A percentile compares a stretch with the other conserved stretches of the same genome.
Conservation (phyloP, 768 basidiomycete species). For the Leccinum incarnatum region DNA sequence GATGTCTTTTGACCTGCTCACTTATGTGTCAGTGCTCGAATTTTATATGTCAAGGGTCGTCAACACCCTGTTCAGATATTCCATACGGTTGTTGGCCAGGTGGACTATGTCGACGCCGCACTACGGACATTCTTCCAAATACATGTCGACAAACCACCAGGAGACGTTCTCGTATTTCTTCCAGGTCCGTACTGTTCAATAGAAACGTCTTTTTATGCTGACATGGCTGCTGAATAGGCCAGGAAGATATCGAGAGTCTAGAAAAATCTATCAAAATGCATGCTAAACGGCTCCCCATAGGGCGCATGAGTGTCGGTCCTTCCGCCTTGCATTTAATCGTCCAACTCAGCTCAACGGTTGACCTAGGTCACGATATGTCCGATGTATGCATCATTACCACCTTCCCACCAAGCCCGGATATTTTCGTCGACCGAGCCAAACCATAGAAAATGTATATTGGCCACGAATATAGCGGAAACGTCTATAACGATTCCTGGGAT, state of each 20-base stretch:
- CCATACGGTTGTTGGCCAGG: conserved; percentile 68
- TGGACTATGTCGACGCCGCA: conserved; percentile 86
- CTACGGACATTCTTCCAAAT: conserved; percentile 94
- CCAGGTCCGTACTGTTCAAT: conserved; percentile 50
- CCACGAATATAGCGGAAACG: conserved; percentile 98
- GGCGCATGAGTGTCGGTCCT: conserved; percentile 46
- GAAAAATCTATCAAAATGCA: conserved; percentile 69
- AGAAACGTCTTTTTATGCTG: neutral
- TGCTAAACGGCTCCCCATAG: conserved; percentile 64
- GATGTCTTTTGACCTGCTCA: conserved; percentile 1
- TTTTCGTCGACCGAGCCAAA: conserved; percentile 65
- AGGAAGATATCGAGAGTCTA: conserved; percentile 94
- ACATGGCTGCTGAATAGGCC: conserved; percentile 47
- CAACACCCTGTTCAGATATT: conserved; percentile 89
- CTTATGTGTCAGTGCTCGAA: conserved; percentile 60
- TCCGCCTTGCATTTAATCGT: neutral
- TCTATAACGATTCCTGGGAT: conserved; percentile 97
- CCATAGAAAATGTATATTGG: conserved; percentile 87
- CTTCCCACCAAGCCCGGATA: conserved; percentile 72
- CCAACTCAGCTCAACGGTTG: neutral
- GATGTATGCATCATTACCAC: conserved; percentile 85
- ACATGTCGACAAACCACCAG: conserved; percentile 73
- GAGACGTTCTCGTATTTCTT: conserved; percentile 92
- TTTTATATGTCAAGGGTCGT: conserved; percentile 89
- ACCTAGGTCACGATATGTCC: conserved; percentile 68